Conservation (phyloP, 106 monocot genomes). For the Allium fistulosum region DNA sequence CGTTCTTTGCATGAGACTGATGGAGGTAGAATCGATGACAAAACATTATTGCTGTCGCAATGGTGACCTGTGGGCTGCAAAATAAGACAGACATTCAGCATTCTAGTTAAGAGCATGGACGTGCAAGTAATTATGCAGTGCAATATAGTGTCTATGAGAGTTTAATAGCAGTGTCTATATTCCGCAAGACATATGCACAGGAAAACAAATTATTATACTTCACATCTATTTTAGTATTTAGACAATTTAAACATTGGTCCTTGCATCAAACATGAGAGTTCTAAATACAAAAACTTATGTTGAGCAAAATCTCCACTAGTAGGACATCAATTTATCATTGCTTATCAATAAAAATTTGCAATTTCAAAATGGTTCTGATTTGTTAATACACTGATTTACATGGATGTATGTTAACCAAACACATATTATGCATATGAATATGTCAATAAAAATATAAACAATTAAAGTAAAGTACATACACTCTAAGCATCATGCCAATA, state of each 20-base stretch:
- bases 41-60: slow-evolving; percentile 63
- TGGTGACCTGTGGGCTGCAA: slow-evolving; percentile 61
- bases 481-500: slow-evolving; percentile 52
- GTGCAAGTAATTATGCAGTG: background rate
- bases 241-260: too few species aligned
- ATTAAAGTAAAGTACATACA: slow-evolving; percentile 28
- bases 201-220: background rate
- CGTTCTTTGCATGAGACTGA: slow-evolving; percentile 79
- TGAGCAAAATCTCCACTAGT: too few species aligned
- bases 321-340: background rate
- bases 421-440: background rate
- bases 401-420: background rate
- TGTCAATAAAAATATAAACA: background rate
- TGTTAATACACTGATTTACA: too few species aligned
- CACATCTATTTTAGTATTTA: background rate
- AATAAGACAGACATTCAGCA: slow-evolving; percentile 1
- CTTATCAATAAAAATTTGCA: background rate
- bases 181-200: background rate
- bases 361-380: background rate
- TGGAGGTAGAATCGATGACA: slow-evolving; percentile 79
- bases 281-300: background rate
- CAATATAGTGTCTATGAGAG: background rate
- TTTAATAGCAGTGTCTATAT: background rate
- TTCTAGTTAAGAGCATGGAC: background rate
- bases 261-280: background rate